Percentiles rank a stretch among this genome's conserved stretches.
Conservation (phyloP, 192 early-diverging fungal species). For the Dissophora ornata region DNA sequence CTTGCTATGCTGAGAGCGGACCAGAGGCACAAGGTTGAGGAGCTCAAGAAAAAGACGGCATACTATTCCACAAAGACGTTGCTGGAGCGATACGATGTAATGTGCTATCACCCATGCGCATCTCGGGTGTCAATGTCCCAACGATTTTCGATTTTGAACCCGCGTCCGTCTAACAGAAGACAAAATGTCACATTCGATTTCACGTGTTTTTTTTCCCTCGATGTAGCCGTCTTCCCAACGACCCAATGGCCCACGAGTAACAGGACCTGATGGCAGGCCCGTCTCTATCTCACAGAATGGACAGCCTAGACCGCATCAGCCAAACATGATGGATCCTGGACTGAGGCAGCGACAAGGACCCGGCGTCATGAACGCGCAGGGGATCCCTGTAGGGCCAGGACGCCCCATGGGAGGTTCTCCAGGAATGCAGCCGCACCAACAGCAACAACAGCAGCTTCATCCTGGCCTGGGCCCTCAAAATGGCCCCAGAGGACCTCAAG, state of each 20-base stretch:
- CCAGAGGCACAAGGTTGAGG: slow-evolving; percentile 84
- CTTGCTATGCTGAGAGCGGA: slow-evolving; percentile 59
- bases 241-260: slow-evolving; percentile 13
- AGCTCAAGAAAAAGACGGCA: slow-evolving; percentile 94
- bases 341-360: slow-evolving; percentile 41
- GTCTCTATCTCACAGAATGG: slow-evolving; percentile 30
- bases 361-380: slow-evolving; percentile 31
- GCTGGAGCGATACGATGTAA: slow-evolving; percentile 86
- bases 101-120: slow-evolving; percentile 15
- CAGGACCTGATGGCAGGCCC: slow-evolving; percentile 30
- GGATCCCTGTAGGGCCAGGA: slow-evolving; percentile 25
- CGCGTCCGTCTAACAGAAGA: no score
- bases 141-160: no score
- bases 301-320: slow-evolving; percentile 22
- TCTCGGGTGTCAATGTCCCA: no score
- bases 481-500: slow-evolving; percentile 33
- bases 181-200: background rate
- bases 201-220: background rate
- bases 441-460: slow-evolving; percentile 11
- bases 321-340: slow-evolving; percentile 49
- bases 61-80: slow-evolving; percentile 91
- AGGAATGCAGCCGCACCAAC: slow-evolving; percentile 25
- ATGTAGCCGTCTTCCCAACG: slow-evolving; percentile 29
- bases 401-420: slow-evolving; percentile 19
- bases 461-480: slow-evolving; percentile 11